These are phyloP conservation scores for Leptodermis oblonga DNA, from an alignment of 257 asterid genomes.

Conservation along the genomic window DNA sequence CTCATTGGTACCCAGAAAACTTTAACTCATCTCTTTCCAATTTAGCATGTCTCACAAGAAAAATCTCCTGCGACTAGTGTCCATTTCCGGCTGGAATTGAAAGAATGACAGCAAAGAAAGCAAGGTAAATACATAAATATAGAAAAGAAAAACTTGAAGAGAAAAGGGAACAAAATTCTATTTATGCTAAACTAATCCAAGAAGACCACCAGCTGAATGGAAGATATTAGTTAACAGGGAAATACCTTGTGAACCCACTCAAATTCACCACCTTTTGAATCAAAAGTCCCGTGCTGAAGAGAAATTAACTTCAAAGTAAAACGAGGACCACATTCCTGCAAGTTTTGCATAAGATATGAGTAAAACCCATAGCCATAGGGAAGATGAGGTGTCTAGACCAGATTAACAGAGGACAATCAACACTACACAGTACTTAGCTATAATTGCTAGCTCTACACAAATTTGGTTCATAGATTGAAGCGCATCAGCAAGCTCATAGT, in stretches of 20 bases:
- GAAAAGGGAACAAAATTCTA: background rate
- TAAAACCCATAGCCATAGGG: too few relatives aligned
- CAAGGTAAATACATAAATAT: background rate
- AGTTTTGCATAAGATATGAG: too few relatives aligned
- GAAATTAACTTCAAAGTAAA: constrained; percentile 80
- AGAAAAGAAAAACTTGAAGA: background rate
- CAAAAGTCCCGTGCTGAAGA: constrained; percentile 90
- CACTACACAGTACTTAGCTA: too few relatives aligned
- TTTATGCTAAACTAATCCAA: background rate
- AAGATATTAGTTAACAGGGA: background rate
- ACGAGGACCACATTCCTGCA: constrained; percentile 92
- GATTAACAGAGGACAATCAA: too few relatives aligned
- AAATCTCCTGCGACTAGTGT: constrained; percentile 87
- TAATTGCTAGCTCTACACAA: too few relatives aligned
- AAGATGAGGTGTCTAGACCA: too few relatives aligned
- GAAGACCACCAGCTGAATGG: background rate
- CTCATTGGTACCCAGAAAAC: background rate
- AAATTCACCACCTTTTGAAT: constrained; percentile 80
- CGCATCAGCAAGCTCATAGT: too few relatives aligned
- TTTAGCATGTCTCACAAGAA: constrained; percentile 38
- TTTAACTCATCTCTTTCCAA: background rate
- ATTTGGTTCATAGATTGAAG: too few relatives aligned
- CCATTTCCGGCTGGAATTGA: constrained; percentile 79
- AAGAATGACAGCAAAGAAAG: constrained; percentile 2
- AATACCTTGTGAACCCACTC: constrained; percentile 95